These are phyloP conservation scores for Mytilinidion resinicola DNA, from an alignment of 495 filamentous ascomycete species.

Conservation along the genomic window DNA sequence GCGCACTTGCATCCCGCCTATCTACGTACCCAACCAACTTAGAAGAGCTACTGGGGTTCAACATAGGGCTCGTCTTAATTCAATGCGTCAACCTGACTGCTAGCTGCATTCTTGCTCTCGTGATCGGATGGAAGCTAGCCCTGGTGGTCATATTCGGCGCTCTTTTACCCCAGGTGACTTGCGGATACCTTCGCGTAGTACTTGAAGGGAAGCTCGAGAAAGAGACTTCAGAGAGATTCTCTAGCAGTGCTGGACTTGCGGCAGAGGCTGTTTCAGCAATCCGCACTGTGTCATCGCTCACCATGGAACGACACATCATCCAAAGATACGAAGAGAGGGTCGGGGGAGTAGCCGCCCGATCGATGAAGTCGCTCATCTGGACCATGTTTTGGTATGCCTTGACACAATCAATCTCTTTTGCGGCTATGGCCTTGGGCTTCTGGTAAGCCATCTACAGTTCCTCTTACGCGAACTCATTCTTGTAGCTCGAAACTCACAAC, in stretches of 20 bases:
- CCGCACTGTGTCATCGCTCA: constrained; percentile 49
- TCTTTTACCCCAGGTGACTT: constrained; percentile 26
- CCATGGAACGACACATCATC: constrained; percentile 33
- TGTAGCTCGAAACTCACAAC: background rate
- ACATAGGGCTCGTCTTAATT: constrained; percentile 32
- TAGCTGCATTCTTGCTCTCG: constrained; percentile 28
- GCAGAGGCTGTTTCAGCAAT: constrained; percentile 50
- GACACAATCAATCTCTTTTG: constrained; percentile 16
- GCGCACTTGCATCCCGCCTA: constrained; percentile 54
- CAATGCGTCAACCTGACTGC: constrained; percentile 30
- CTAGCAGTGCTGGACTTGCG: constrained; percentile 36
- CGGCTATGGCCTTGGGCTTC: constrained; percentile 22
- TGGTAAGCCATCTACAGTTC: constrained; percentile 5
- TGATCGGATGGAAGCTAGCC: constrained; percentile 33
- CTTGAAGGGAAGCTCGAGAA: constrained; percentile 38
- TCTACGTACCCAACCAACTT: constrained; percentile 45
- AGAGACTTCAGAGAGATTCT: constrained; percentile 26
- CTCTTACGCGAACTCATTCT: background rate
- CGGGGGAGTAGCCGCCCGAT: constrained; percentile 9
- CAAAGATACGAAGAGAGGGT: constrained; percentile 15
- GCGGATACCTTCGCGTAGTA: constrained; percentile 39
- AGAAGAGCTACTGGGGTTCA: constrained; percentile 30
- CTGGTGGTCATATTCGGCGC: constrained; percentile 34
- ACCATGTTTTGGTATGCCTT: constrained; percentile 22
- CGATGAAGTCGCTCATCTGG: constrained; percentile 9